Conservation (phyloP, 2,329 filamentous ascomycete genomes). For the Chrysoporthe austroafricana region DNA sequence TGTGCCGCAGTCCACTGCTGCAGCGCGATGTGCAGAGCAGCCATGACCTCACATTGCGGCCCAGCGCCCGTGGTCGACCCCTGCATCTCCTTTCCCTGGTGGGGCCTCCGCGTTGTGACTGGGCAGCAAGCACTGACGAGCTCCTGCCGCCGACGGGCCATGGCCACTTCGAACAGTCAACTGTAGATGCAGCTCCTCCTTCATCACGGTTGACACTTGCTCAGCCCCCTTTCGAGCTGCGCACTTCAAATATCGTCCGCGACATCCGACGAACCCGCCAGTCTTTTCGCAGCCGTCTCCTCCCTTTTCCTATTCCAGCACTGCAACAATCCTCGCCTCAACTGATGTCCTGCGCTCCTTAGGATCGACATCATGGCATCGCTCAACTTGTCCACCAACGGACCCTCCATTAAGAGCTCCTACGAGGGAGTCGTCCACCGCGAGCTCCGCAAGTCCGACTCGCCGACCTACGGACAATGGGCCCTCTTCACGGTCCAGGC, state of each 20-base stretch:
- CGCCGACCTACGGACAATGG: slow-evolving; percentile 89
- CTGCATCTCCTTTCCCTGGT: slow-evolving; percentile 28
- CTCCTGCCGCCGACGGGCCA: slow-evolving; percentile 19
- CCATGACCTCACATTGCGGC: slow-evolving; percentile 28
- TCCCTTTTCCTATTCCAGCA: not conserved
- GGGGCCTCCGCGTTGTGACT: slow-evolving; percentile 25
- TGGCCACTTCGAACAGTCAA: slow-evolving; percentile 12
- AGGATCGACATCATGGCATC: slow-evolving; percentile 66
- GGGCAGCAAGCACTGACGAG: slow-evolving; percentile 20
- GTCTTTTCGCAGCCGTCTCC: slow-evolving; percentile 17
- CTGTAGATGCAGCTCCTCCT: slow-evolving; percentile 13
- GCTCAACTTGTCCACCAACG: slow-evolving; percentile 78
- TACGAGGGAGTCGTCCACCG: slow-evolving; percentile 64
- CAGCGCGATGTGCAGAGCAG: not conserved
- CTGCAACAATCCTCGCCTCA: slow-evolving; percentile 13
- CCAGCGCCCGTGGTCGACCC: slow-evolving; percentile 18
- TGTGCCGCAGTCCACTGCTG: too few species aligned
- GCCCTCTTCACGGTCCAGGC: slow-evolving; percentile 92
- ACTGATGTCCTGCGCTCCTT: slow-evolving; percentile 26
- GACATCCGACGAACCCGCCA: not conserved
- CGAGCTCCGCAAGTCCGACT: slow-evolving; percentile 57
- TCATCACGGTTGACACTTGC: slow-evolving; percentile 26
- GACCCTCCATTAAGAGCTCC: slow-evolving; percentile 83
- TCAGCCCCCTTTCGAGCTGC: slow-evolving; percentile 26
- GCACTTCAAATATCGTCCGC: slow-evolving; percentile 5